Conservation (phyloP, 2,329 filamentous ascomycete species). For the Penicillium fuscoglaucum region DNA sequence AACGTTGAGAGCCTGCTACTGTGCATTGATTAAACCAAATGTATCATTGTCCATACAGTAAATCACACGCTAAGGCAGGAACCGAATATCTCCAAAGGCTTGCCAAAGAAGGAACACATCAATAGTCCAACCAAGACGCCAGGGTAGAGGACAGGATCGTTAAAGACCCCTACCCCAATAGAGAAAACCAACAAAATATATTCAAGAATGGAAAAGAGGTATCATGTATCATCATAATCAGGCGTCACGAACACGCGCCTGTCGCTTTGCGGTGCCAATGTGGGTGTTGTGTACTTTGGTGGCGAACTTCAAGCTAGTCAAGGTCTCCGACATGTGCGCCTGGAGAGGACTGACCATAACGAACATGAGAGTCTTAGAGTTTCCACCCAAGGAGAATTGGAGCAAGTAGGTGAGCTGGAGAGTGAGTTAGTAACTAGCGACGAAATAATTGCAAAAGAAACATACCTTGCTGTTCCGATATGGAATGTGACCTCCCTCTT, state of each 20-base stretch:
- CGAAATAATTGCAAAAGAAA: conserved; percentile 8
- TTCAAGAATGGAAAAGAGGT: conserved; percentile 24
- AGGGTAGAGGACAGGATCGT: conserved; percentile 34
- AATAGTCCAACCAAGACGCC: conserved; percentile 27
- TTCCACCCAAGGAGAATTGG: conserved; percentile 91
- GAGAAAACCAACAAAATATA: conserved; percentile 19
- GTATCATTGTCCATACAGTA: conserved; percentile 18
- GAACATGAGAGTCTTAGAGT: conserved; percentile 98
- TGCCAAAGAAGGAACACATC: conserved; percentile 11
- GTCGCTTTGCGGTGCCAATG: conserved; percentile 74
- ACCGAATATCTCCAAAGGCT: conserved; percentile 6
- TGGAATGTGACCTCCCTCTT: conserved; percentile 75
- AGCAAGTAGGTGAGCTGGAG: conserved; percentile 80
- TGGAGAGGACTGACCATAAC: conserved; percentile 95
- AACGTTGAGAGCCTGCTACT: conserved; percentile 10
- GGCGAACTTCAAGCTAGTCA: conserved; percentile 93
- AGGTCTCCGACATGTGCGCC: conserved; percentile 84
- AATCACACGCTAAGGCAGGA: conserved; percentile 21
- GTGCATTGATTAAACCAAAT: conserved; percentile 21
- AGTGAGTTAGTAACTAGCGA: conserved; percentile 19
- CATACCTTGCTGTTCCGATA: conserved; percentile 90
- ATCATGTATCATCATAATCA: conserved; percentile 31
- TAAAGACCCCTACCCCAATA: conserved; percentile 25
- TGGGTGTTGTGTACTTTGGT: conserved; percentile 89
- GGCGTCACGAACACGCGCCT: conserved; percentile 40